A percentile compares a stretch with the other conserved stretches of the same genome.
Conservation (phyloP, 208 protist genomes). For the Novymonas esmeraldas region DNA sequence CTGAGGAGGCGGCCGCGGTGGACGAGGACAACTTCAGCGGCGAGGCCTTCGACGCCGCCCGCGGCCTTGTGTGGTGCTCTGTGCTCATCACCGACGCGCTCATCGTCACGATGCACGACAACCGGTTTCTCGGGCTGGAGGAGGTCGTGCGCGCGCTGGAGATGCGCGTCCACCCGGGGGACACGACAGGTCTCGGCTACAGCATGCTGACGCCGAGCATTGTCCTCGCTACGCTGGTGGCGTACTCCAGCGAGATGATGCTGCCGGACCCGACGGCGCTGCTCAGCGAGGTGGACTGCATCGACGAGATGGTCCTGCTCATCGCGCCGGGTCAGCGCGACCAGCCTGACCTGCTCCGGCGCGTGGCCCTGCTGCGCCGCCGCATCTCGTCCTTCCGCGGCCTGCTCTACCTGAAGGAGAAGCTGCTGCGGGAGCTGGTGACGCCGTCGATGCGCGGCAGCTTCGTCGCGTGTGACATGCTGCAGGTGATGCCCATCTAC, state of each 20-base stretch:
- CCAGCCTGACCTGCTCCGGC: slow-evolving; percentile 83
- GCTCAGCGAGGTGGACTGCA: slow-evolving; percentile 80
- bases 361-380: slow-evolving; percentile 76
- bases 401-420: slow-evolving; percentile 77
- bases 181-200: slow-evolving; percentile 5
- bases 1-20: slow-evolving; percentile 4
- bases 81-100: slow-evolving; percentile 56
- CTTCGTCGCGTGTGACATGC: slow-evolving; percentile 50
- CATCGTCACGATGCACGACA: slow-evolving; percentile 70
- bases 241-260: slow-evolving; percentile 67
- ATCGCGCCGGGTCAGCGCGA: slow-evolving; percentile 80
- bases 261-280: slow-evolving; percentile 73
- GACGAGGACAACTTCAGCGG: slow-evolving; percentile 28
- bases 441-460: slow-evolving; percentile 71
- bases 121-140: slow-evolving; percentile 53
- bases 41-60: slow-evolving; percentile 38
- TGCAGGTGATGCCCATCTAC: slow-evolving; percentile 41
- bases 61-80: slow-evolving; percentile 52
- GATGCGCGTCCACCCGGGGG: slow-evolving; percentile 25
- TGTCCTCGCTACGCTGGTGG: slow-evolving; percentile 56
- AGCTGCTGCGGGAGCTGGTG: slow-evolving; percentile 71
- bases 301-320: slow-evolving; percentile 89
- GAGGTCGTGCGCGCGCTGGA: slow-evolving; percentile 55
- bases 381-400: slow-evolving; percentile 65
- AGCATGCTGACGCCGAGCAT: slow-evolving; percentile 25